phyloP scores from a whole-genome alignment of 1,139 yeast genomes.

The Lodderomyces metapsilosis region DNA sequence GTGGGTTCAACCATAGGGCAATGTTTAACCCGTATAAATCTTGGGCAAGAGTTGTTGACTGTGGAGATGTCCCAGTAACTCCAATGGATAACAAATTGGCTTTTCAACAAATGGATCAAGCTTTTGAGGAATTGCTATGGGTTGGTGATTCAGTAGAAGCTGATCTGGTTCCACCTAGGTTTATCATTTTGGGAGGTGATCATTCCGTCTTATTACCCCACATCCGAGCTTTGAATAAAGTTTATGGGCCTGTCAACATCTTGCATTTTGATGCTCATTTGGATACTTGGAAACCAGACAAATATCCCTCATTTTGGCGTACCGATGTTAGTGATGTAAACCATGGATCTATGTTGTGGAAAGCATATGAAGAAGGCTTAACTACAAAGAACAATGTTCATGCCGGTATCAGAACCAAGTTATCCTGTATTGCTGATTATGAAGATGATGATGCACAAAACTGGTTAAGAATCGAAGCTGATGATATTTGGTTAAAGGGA shows the following conservation, averaged over 20 bases:
- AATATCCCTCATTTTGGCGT: constrained; percentile 67
- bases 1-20: constrained; percentile 72
- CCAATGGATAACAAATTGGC: constrained; percentile 76
- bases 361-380: constrained; percentile 67
- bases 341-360: constrained; percentile 83
- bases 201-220: constrained; percentile 73
- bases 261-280: constrained; percentile 80
- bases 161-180: constrained; percentile 48
- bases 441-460: constrained; percentile 64
- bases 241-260: constrained; percentile 64
- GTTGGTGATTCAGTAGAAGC: constrained; percentile 25
- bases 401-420: constrained; percentile 70
- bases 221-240: constrained; percentile 55
- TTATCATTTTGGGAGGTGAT: constrained; percentile 75
- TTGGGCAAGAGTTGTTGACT: constrained; percentile 71
- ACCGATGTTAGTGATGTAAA: constrained; percentile 62
- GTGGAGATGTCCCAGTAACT: constrained; percentile 80
- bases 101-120: constrained; percentile 67
- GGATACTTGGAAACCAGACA: constrained; percentile 76
- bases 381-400: constrained; percentile 59
- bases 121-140: constrained; percentile 52
- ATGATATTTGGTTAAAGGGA: constrained; percentile 67
- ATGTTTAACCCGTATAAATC: constrained; percentile 58
- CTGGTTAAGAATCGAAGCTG: constrained; percentile 63
- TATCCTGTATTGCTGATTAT: constrained; percentile 62